Percentiles rank a stretch among this genome's conserved stretches.
Evolutionary conservation across 305 asterid species (phyloP).

Genomic region (Fraxinus baroniana): DNA sequence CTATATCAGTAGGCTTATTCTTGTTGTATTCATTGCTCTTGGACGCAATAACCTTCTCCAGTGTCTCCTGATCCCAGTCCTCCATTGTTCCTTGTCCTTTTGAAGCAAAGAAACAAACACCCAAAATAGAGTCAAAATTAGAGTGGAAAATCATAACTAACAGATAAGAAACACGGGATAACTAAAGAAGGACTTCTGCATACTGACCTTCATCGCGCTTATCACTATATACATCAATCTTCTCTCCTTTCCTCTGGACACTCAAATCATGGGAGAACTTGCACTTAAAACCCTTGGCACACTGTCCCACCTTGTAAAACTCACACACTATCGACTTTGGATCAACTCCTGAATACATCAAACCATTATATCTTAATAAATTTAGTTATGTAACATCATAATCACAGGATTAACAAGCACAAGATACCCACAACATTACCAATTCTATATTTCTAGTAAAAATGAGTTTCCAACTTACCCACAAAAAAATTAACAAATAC

Average conservation of each 20-base stretch:
- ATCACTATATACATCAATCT: slow-evolving; percentile 63
- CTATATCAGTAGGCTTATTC: slow-evolving; percentile 97
- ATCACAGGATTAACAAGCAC: background rate
- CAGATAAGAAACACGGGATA: background rate
- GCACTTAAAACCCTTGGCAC: slow-evolving; percentile 46
- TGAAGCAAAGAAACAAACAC: slow-evolving; percentile 5
- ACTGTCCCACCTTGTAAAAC: slow-evolving; percentile 43
- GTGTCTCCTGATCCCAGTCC: slow-evolving; percentile 88
- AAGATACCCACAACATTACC: background rate
- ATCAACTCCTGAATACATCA: slow-evolving; percentile 39
- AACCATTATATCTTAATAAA: slow-evolving; percentile 20
- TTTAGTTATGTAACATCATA: background rate
- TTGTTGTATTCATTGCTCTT: slow-evolving; percentile 88
- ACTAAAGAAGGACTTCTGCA: background rate
- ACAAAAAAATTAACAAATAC: background rate
- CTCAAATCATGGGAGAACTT: slow-evolving; percentile 51
- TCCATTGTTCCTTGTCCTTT: slow-evolving; percentile 68
- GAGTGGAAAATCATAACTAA: background rate
- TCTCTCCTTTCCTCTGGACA: slow-evolving; percentile 52
- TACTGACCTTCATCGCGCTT: slow-evolving; percentile 75
- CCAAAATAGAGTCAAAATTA: slow-evolving; percentile 12
- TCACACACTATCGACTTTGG: slow-evolving; percentile 50
- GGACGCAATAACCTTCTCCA: slow-evolving; percentile 82
- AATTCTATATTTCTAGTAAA: background rate
- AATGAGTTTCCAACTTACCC: background rate